phyloP scores from a whole-genome alignment of 2,329 filamentous ascomycete genomes.

The Byssothecium circinans region DNA sequence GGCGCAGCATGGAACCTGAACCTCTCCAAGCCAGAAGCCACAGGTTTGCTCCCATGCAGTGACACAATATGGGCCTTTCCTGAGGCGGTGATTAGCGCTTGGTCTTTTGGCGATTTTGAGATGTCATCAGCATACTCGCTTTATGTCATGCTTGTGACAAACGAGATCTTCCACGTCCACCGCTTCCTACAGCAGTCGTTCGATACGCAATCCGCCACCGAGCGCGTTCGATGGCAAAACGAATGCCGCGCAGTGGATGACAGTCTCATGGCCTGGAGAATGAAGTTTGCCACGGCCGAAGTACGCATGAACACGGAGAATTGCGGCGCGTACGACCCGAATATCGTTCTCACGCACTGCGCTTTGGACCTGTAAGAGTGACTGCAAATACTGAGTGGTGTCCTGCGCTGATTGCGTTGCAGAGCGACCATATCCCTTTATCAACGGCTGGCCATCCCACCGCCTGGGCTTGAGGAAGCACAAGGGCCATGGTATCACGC shows the following conservation, averaged over 20 bases:
- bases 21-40: conserved; percentile 16
- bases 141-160: conserved; percentile 27
- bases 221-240: conserved; percentile 23
- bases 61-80: conserved; percentile 30
- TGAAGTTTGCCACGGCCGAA: conserved; percentile 21
- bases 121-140: conserved; percentile 27
- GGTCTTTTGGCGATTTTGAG: conserved; percentile 21
- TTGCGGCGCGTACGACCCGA: conserved; percentile 22
- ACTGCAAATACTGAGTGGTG: neutral
- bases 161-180: conserved; percentile 28
- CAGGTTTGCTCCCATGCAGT: conserved; percentile 26
- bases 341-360: conserved; percentile 25
- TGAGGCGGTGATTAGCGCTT: conserved; percentile 21
- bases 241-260: conserved; percentile 28
- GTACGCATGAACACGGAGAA: conserved; percentile 16
- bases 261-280: conserved; percentile 23
- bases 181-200: conserved; percentile 28
- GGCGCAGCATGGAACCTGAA: conserved; percentile 35
- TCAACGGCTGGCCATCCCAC: conserved; percentile 23
- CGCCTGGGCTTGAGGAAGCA: conserved; percentile 19
- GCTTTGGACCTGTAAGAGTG: conserved; percentile 22
- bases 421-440: conserved; percentile 28
- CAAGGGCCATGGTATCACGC: conserved; percentile 32
- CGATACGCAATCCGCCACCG: conserved; percentile 22
- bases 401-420: neutral